These are phyloP conservation scores for Mycena vulgaris DNA, from an alignment of 768 basidiomycete genomes.

Conservation along the genomic window DNA sequence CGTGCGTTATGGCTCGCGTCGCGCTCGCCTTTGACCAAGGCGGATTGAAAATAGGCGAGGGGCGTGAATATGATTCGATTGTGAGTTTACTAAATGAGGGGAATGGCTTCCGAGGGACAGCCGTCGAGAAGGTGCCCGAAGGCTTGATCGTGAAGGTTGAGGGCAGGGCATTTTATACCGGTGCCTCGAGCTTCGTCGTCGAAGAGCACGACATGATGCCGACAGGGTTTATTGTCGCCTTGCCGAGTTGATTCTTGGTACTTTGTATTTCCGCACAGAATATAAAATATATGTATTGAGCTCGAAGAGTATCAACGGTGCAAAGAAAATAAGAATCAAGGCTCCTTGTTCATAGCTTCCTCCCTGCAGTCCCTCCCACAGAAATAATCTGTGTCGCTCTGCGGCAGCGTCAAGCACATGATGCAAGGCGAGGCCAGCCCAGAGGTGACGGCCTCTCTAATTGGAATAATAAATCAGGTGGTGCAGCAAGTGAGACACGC, in stretches of 20 bases:
- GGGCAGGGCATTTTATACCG: slow-evolving; percentile 52
- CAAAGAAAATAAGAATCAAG: background rate
- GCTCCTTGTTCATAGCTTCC: slow-evolving; percentile 67
- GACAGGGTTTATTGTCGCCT: slow-evolving; percentile 25
- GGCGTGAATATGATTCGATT: slow-evolving; percentile 52
- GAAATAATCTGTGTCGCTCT: slow-evolving; percentile 74
- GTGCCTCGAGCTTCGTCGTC: slow-evolving; percentile 40
- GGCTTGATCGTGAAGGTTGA: slow-evolving; percentile 48
- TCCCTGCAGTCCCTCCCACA: slow-evolving; percentile 72
- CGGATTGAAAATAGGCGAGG: slow-evolving; percentile 44
- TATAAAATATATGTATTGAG: slow-evolving; percentile 8
- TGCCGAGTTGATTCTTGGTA: slow-evolving; percentile 10
- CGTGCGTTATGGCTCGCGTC: slow-evolving; percentile 56
- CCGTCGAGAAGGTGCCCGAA: slow-evolving; percentile 34
- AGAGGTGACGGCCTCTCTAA: slow-evolving; percentile 70
- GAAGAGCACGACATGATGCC: slow-evolving; percentile 36
- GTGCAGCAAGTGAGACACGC: background rate
- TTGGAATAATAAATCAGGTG: background rate
- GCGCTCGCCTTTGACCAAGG: slow-evolving; percentile 54
- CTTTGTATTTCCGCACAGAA: background rate
- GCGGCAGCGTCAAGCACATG: slow-evolving; percentile 74
- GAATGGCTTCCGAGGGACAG: slow-evolving; percentile 46
- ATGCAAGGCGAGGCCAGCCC: slow-evolving; percentile 71
- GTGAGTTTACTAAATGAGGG: slow-evolving; percentile 43
- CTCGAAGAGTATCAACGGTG: no score